phyloP scores from a whole-genome alignment of 176 grass and related monocot species.

The Ensete ventricosum region DNA sequence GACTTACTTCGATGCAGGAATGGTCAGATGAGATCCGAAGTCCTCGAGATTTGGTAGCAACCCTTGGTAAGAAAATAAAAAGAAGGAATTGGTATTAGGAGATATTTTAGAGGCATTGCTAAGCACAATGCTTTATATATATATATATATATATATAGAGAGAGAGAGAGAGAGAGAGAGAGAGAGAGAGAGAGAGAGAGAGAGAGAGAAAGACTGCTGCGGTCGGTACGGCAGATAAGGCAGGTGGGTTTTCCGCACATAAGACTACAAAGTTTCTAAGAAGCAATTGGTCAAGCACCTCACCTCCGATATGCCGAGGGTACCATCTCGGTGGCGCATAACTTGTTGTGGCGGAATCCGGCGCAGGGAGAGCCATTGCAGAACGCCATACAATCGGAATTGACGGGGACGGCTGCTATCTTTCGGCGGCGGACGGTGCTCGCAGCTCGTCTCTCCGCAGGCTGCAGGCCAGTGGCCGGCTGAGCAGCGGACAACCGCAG shows the following conservation, averaged over 20 bases:
- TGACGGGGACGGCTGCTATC: not conserved
- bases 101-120: not conserved
- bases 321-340: not conserved
- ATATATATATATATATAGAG: not conserved
- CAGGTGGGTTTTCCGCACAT: not conserved
- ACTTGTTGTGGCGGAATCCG: not conserved
- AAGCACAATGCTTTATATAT: not conserved
- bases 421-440: not conserved
- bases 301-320: not conserved
- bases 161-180: not conserved
- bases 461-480: not conserved
- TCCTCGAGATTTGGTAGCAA: conserved; percentile 4
- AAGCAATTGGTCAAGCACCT: not conserved
- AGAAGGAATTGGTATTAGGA: not conserved
- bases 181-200: not conserved
- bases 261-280: not conserved
- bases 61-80: not conserved
- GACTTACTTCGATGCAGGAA: conserved; percentile 41
- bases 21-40: conserved; percentile 17
- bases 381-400: not conserved
- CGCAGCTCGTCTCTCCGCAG: not conserved
- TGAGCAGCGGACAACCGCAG: not conserved
- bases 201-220: not conserved
- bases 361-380: too few relatives aligned
- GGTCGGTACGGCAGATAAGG: too few relatives aligned